Evolutionary conservation across 2,329 filamentous ascomycete genomes (phyloP), one percentile per base, ranked within the genome.

Genomic region (Herpotrichia juniperi): DNA sequence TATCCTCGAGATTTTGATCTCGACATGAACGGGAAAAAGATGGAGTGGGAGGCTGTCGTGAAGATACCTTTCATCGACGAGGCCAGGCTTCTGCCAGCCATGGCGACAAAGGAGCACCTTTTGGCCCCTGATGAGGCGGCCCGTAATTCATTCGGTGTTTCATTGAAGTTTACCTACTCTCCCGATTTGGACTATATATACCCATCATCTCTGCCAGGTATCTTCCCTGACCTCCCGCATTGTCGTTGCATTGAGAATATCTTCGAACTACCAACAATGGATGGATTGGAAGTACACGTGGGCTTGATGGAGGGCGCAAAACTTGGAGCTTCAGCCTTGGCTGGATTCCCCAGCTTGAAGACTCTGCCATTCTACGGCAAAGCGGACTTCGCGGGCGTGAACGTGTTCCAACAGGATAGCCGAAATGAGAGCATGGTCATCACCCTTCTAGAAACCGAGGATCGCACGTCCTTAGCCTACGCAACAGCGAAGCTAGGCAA

Each of bases 21-120:
- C 34, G 96, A 99, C 71, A 97, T 99, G 94, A 97, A 99, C 64
- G 96, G 94, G 53, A 99, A 99, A 80, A 99, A 96, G 78, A 96
- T 96, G 89, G 96, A 99, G 58, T 99, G 94, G 94, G 94, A 99
- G 72, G 94, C 94, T 24, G 93, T 99, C 31, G 92, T 99, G 59
- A 99, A 97, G 75, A 99, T 99, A 67, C 94, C 94, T 0, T 99
- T 99, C 75, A 99, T 99, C 58, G 91, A 99, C 52, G 93, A 99
- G 73, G 86, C 88, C 64, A 86, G 94, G 22, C 79, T 99, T 2
- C 80, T 99, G 49, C 77, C 81, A 31, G 94, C 93, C 7, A 97
- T 99, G 90, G 87, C 83, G 14, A 87, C 92, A 6, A 92, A 88
- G 71, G 93, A 97, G 58, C 79, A 87, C 35, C 76, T 89, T 1